Conservation (phyloP, 1,139 yeast species). For the Neolecta irregularis region DNA sequence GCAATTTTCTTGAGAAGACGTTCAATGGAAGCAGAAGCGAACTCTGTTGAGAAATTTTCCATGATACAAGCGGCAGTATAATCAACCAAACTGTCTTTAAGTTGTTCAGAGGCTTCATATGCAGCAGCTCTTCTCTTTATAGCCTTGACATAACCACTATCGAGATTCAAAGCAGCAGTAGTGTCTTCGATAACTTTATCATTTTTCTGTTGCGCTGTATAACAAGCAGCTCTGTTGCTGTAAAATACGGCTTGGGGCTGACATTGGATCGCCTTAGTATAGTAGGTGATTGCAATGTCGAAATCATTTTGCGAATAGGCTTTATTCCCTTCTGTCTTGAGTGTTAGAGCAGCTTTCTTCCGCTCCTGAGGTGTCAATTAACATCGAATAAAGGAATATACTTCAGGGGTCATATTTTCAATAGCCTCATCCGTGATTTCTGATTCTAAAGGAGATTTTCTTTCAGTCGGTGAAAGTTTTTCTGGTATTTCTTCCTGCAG, state of each 20-base stretch:
- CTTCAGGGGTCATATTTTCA: neutral
- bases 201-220: conserved; percentile 61
- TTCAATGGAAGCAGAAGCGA: conserved; percentile 70
- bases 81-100: conserved; percentile 79
- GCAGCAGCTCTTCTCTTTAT: conserved; percentile 57
- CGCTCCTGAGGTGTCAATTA: conserved; percentile 10
- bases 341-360: conserved; percentile 44
- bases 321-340: conserved; percentile 82
- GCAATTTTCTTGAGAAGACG: conserved; percentile 72
- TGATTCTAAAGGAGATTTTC: neutral
- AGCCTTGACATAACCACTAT: conserved; percentile 86
- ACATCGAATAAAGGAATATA: neutral
- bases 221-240: conserved; percentile 90
- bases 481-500: too few species aligned
- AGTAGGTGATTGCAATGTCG: conserved; percentile 58
- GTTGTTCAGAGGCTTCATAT: conserved; percentile 63
- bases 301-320: conserved; percentile 58
- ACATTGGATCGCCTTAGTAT: conserved; percentile 60
- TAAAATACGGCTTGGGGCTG: conserved; percentile 57
- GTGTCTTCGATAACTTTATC: conserved; percentile 80
- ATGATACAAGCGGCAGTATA: conserved; percentile 49
- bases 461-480: too few species aligned
- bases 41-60: conserved; percentile 47
- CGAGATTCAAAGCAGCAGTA: conserved; percentile 64
- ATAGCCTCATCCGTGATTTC: neutral